A percentile compares a stretch with the other conserved stretches of the same genome.
phyloP scores from a whole-genome alignment of 1,139 yeast genomes.

The Candida gigantensis region DNA sequence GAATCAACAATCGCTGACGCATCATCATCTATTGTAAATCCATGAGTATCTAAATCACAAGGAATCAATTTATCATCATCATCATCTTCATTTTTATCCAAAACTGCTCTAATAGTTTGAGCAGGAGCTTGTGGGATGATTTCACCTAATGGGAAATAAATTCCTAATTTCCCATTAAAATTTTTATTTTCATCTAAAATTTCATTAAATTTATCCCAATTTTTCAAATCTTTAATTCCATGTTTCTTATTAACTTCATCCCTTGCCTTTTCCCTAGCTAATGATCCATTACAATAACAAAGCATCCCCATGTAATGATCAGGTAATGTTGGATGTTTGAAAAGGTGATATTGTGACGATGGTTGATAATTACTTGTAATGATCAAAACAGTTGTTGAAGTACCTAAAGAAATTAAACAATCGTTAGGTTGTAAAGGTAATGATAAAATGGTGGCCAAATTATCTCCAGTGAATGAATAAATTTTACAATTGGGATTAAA shows the following conservation, averaged over 20 bases:
- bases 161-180: constrained; percentile 56
- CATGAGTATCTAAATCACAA: constrained; percentile 19
- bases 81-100: too few relatives aligned
- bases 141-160: constrained; percentile 86
- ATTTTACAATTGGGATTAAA: constrained; percentile 54
- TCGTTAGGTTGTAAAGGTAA: constrained; percentile 78
- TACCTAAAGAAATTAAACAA: constrained; percentile 79
- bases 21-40: constrained; percentile 60
- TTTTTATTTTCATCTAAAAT: constrained; percentile 37
- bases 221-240: constrained; percentile 26
- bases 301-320: constrained; percentile 91
- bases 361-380: constrained; percentile 80
- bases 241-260: constrained; percentile 58
- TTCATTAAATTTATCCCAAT: constrained; percentile 70
- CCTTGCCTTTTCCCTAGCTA: constrained; percentile 79
- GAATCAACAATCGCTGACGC: constrained; percentile 80
- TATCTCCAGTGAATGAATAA: constrained; percentile 84
- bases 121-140: constrained; percentile 80
- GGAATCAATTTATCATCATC: constrained; percentile 22
- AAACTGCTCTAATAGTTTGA: constrained; percentile 52
- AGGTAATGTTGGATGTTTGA: constrained; percentile 81
- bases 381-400: constrained; percentile 83
- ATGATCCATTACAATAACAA: constrained; percentile 88
- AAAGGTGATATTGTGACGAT: constrained; percentile 79
- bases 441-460: constrained; percentile 83